These are phyloP conservation scores for Thalassia testudinum DNA, from an alignment of 116 monocot species.

Conservation along the genomic window DNA sequence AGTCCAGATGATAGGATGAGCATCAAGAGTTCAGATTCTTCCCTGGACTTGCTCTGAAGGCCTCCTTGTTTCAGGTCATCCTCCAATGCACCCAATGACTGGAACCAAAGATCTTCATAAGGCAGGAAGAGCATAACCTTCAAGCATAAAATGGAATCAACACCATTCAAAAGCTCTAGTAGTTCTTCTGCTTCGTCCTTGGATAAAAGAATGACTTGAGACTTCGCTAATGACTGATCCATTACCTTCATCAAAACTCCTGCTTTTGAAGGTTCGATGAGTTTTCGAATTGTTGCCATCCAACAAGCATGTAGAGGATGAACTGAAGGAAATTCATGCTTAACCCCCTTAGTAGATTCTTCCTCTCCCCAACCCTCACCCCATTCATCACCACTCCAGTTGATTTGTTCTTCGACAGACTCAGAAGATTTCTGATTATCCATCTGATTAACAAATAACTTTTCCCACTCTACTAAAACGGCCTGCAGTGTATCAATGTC, in stretches of 20 bases:
- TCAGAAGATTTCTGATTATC: constrained; percentile 9
- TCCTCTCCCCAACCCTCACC: constrained; percentile 90
- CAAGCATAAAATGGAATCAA: constrained; percentile 40
- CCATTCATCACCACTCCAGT: constrained; percentile 76
- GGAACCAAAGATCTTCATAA: constrained; percentile 24
- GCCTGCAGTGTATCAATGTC: constrained; percentile 33
- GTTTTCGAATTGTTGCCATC: constrained; percentile 43
- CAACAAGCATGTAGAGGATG: constrained; percentile 70
- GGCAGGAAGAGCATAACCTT: constrained; percentile 59
- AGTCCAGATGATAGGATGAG: constrained; percentile 43
- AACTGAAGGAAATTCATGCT: constrained; percentile 9
- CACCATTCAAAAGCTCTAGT: constrained; percentile 18
- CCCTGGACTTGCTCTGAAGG: constrained; percentile 7
- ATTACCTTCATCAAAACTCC: constrained; percentile 30
- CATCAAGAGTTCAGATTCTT: constrained; percentile 41
- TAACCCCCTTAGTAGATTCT: constrained; percentile 24
- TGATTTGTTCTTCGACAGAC: constrained; percentile 22
- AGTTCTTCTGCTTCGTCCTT: constrained; percentile 51
- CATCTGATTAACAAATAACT: constrained; percentile 19
- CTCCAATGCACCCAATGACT: constrained; percentile 31
- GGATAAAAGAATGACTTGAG: constrained; percentile 23
- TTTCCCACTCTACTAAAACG: constrained; percentile 79
- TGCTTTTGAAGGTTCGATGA: constrained; percentile 25
- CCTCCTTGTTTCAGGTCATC: constrained; percentile 22
- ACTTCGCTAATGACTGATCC: constrained; percentile 31